These are phyloP conservation scores for Plectosphaerella plurivora DNA, from an alignment of 2,329 filamentous ascomycete species.

Conservation along the genomic window DNA sequence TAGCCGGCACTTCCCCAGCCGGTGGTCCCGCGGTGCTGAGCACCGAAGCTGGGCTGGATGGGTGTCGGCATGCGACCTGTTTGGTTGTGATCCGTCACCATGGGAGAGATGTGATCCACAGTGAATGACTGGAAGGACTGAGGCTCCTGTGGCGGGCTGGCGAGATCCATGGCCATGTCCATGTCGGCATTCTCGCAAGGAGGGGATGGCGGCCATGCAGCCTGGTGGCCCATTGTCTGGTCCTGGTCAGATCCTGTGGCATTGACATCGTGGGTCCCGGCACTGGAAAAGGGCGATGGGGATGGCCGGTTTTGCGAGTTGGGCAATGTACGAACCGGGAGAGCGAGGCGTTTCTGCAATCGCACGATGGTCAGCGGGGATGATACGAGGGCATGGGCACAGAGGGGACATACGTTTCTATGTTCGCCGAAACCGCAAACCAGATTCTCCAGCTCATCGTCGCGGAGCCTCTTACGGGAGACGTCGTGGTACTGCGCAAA, in stretches of 20 bases:
- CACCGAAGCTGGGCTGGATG: slow-evolving; percentile 54
- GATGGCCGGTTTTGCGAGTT: slow-evolving; percentile 22
- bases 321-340: slow-evolving; percentile 45
- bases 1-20: slow-evolving; percentile 33
- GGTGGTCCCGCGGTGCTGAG: slow-evolving; percentile 47
- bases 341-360: slow-evolving; percentile 48
- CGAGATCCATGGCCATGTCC: slow-evolving; percentile 44
- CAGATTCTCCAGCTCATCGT: slow-evolving; percentile 40
- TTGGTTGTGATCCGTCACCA: slow-evolving; percentile 5
- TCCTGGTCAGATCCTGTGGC: slow-evolving; percentile 35
- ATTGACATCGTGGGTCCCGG: slow-evolving; percentile 13
- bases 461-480: slow-evolving; percentile 39
- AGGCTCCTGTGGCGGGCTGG: slow-evolving; percentile 23
- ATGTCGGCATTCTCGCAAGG: slow-evolving; percentile 34
- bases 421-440: slow-evolving; percentile 43
- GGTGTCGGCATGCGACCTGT: slow-evolving; percentile 53
- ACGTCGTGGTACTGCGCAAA: slow-evolving; percentile 27
- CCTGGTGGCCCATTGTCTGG: slow-evolving; percentile 24
- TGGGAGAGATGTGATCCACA: slow-evolving; percentile 7
- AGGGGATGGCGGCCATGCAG: slow-evolving; percentile 15
- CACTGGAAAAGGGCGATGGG: slow-evolving; percentile 17
- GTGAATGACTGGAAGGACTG: slow-evolving; percentile 20
- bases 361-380: background rate
- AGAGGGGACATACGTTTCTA: slow-evolving; percentile 36
- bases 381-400: background rate